Base-by-base conservation (phyloP, 2,329 filamentous ascomycete genomes). In the Didymella lethalis region DNA sequence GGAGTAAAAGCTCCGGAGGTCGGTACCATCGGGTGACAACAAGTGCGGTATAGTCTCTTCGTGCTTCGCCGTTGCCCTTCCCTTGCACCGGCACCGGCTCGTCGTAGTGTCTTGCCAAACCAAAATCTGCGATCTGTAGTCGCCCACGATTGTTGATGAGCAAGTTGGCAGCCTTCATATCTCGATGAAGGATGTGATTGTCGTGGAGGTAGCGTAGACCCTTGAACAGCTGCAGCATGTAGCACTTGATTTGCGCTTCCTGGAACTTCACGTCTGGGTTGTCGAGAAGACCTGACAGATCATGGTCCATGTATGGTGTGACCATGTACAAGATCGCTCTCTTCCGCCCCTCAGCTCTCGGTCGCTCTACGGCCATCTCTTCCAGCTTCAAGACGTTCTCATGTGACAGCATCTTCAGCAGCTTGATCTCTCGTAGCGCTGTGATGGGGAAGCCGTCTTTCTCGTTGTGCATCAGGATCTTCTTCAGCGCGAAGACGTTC, bases 381-480 rank as follows among this genome's bases (percentile, higher is more conserved):
- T 95, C 91, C 36, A 99, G 83, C 61, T 86, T 87, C 58, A 99
- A 81, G 50, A 98, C 86, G 72, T 99, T 99, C 57, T 85, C 85
- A 76, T 99, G 95, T 10, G 90, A 93, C n/a, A 99, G 82, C 69
- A 97, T 88, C 80, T 99, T 99, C 59, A 99, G 84, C 38, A 99
- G 86, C 81, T 98, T 98, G 82, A 99, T 97, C 78, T 99, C 95
- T 73, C 95, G 91, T 45, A 99, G 85, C 7, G 95, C 94, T 0
- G 95, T 99, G 64, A 99, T 99, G n/a, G 95, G 95, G 69, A 99
- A 99, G 82, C 95, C 95, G 78, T 99, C 95, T 77, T 97, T 98
- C 81, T 99, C 95, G 77, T 98, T 96, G 77, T 98, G 95, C 91
- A 98, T 97, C 66, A 99, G 87, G 66, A 99, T 99, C 84, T 98